These are phyloP conservation scores for Lasiodiplodia hormozganensis DNA, from an alignment of 2,329 filamentous ascomycete species.

Conservation along the genomic window DNA sequence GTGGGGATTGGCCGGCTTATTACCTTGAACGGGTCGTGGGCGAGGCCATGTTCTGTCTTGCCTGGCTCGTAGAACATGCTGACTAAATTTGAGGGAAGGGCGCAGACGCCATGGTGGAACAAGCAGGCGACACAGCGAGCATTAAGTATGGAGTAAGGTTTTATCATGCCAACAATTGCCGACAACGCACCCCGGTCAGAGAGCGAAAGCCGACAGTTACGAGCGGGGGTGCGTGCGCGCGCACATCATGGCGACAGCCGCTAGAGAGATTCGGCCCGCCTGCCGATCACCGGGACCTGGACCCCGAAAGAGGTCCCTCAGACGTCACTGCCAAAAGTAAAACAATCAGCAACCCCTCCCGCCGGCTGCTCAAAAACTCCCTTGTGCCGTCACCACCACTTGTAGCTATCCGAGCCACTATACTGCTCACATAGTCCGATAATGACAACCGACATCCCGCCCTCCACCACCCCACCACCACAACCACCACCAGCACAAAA, in stretches of 20 bases:
- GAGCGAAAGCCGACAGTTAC: background rate
- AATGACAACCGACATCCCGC: background rate
- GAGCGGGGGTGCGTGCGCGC: slow-evolving; percentile 3
- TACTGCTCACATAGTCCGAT: background rate
- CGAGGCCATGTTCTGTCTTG: slow-evolving; percentile 59
- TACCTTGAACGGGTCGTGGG: slow-evolving; percentile 64
- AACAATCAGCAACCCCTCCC: background rate
- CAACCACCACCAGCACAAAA: slow-evolving; percentile 18
- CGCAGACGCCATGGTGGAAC: background rate
- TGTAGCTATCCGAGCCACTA: background rate
- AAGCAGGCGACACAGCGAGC: background rate
- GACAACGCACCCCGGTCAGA: background rate
- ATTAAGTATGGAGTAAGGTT: background rate
- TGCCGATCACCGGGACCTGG: slow-evolving; percentile 4
- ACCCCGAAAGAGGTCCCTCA: background rate
- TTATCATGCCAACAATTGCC: slow-evolving; percentile 2
- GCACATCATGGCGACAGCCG: background rate
- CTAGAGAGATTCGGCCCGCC: slow-evolving; percentile 5
- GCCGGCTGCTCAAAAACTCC: no score
- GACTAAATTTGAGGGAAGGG: background rate
- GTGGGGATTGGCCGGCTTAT: background rate
- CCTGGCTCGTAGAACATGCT: slow-evolving; percentile 62
- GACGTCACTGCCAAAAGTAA: background rate
- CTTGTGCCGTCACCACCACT: background rate
- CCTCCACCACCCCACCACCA: background rate